A percentile compares a stretch with the other conserved stretches of the same genome.
Conservation (phyloP, 306 rosid genomes). For the Sophora flavescens region DNA sequence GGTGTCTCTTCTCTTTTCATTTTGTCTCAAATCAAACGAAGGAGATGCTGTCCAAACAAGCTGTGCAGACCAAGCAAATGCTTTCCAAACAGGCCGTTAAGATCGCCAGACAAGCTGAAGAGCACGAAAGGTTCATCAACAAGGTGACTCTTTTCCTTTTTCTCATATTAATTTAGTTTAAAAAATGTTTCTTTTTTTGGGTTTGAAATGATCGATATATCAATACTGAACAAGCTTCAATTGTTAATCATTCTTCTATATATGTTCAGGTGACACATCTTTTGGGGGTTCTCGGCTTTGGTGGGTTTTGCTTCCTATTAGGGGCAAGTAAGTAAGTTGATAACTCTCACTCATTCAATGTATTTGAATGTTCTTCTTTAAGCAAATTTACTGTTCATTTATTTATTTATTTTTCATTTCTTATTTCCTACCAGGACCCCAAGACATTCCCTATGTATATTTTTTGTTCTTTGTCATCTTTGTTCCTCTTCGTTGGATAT, state of each 20-base stretch:
- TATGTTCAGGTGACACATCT: conserved; percentile 76
- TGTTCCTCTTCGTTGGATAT: conserved; percentile 97
- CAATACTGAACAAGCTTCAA: not conserved
- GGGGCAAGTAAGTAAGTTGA: conserved; percentile 94
- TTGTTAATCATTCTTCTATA: not conserved
- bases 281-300: conserved; percentile 80
- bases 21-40: conserved; percentile 62
- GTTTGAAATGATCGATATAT: not conserved
- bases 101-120: conserved; percentile 90
- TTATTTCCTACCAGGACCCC: conserved; percentile 72
- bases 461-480: conserved; percentile 84
- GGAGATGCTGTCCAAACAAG: conserved; percentile 80
- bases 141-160: conserved; percentile 56
- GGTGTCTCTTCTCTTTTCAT: conserved; percentile 33
- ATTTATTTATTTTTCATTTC: not conserved
- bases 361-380: not conserved
- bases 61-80: conserved; percentile 76
- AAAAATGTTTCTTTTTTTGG: not conserved
- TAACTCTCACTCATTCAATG: conserved; percentile 24
- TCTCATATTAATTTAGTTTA: conserved; percentile 17
- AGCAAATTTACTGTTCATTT: not conserved
- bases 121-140: conserved; percentile 82
- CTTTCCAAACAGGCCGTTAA: conserved; percentile 80
- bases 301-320: conserved; percentile 87
- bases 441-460: conserved; percentile 79